These are phyloP conservation scores for Neoscytalidium dimidiatum DNA, from an alignment of 2,329 filamentous ascomycete genomes.

Conservation along the genomic window DNA sequence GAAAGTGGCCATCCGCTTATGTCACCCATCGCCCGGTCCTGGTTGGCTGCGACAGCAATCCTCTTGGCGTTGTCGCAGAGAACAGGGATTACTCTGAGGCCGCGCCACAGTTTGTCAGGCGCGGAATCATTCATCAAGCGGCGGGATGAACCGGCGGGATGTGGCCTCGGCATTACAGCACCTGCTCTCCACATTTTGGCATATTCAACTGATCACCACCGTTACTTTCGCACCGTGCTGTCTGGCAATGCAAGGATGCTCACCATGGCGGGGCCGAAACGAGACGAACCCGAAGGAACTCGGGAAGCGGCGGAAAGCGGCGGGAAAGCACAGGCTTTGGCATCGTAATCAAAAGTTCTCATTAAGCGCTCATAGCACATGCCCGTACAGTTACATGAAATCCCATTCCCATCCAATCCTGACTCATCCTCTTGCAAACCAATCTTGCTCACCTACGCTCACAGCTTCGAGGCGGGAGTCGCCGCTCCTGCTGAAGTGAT, in stretches of 20 bases:
- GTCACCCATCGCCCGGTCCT: not conserved
- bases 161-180: not conserved
- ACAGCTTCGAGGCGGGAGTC: conserved; percentile 20
- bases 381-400: conserved; percentile 2
- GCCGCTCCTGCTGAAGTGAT: conserved; percentile 53
- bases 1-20: not conserved
- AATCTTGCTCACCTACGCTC: not conserved
- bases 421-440: not conserved
- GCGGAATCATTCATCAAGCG: not conserved
- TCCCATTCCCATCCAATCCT: not conserved
- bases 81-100: no score
- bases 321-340: not conserved
- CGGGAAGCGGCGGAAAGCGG: no score
- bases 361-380: conserved; percentile 16
- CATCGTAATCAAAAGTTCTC: not conserved
- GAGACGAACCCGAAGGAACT: no score
- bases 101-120: not conserved
- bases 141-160: not conserved
- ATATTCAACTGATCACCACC: no score
- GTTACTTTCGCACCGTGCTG: no score
- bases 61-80: not conserved
- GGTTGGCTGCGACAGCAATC: not conserved
- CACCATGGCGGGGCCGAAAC: no score
- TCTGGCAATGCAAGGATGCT: not conserved
- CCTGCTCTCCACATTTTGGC: no score